These are phyloP conservation scores for Ceratocystiopsis minuta DNA, from an alignment of 2,329 filamentous ascomycete genomes.

Conservation along the genomic window DNA sequence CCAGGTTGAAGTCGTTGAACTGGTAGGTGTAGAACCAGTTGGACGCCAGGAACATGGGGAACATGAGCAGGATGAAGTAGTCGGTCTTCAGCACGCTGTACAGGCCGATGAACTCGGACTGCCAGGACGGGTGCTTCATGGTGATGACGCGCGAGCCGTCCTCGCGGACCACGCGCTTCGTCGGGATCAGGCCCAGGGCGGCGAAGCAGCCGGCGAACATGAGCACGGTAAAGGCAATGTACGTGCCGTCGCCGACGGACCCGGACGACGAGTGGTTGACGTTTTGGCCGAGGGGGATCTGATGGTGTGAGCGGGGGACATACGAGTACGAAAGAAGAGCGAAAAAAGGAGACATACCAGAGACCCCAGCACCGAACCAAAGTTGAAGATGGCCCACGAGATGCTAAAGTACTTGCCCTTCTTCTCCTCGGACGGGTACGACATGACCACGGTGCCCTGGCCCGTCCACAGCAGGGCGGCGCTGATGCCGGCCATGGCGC, in stretches of 20 bases:
- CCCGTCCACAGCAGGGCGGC: constrained; percentile 68
- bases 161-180: constrained; percentile 20
- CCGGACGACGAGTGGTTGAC: background rate
- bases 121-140: constrained; percentile 59
- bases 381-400: background rate
- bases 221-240: too few relatives aligned
- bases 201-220: too few relatives aligned
- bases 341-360: background rate
- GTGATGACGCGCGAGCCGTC: constrained; percentile 49
- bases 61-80: constrained; percentile 46
- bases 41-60: constrained; percentile 57
- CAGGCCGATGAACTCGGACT: constrained; percentile 46
- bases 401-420: constrained; percentile 21
- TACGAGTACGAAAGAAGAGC: background rate
- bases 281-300: background rate
- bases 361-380: background rate
- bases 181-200: too few relatives aligned
- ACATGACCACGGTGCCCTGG: constrained; percentile 76
- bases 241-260: too few relatives aligned
- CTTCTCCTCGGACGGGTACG: constrained; percentile 41
- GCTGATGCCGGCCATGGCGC: constrained; percentile 57
- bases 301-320: too few relatives aligned
- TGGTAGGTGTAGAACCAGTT: constrained; percentile 66
- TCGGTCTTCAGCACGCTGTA: constrained; percentile 28
- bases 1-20: constrained; percentile 19